A percentile compares a stretch with the other conserved stretches of the same genome.
These are phyloP conservation scores for Didymella keratinophila DNA, from an alignment of 2,329 filamentous ascomycete species.

Conservation along the genomic window DNA sequence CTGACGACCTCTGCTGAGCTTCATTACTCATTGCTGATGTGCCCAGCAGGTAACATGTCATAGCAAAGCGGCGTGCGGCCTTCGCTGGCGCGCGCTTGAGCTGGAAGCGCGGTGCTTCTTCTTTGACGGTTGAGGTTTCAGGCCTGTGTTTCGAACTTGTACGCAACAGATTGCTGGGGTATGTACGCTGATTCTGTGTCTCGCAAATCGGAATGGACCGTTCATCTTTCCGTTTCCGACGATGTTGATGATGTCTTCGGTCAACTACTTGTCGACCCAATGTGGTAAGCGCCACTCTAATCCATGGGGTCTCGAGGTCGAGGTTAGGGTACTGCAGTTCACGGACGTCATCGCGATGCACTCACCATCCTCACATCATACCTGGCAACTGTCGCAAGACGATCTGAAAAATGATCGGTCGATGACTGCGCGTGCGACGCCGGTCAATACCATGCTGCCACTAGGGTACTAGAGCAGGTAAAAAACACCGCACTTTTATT, in stretches of 20 bases:
- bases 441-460: too few relatives aligned
- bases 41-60: not conserved
- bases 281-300: not conserved
- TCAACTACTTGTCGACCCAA: not conserved
- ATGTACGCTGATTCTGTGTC: not conserved
- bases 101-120: not conserved
- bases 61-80: not conserved
- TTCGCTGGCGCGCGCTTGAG: not conserved
- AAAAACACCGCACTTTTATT: too few relatives aligned
- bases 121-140: slow-evolving; percentile 14
- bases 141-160: not conserved
- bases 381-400: too few relatives aligned
- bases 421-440: too few relatives aligned
- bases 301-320: too few relatives aligned
- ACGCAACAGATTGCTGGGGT: not conserved
- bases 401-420: too few relatives aligned
- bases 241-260: not conserved
- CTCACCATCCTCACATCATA: too few relatives aligned
- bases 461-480: too few relatives aligned
- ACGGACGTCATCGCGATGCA: too few relatives aligned
- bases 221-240: not conserved
- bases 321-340: too few relatives aligned
- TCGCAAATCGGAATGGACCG: not conserved
- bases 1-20: not conserved
- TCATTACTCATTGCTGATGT: not conserved